These are phyloP conservation scores for Suillus occidentalis DNA, from an alignment of 768 basidiomycete genomes.

Conservation along the genomic window DNA sequence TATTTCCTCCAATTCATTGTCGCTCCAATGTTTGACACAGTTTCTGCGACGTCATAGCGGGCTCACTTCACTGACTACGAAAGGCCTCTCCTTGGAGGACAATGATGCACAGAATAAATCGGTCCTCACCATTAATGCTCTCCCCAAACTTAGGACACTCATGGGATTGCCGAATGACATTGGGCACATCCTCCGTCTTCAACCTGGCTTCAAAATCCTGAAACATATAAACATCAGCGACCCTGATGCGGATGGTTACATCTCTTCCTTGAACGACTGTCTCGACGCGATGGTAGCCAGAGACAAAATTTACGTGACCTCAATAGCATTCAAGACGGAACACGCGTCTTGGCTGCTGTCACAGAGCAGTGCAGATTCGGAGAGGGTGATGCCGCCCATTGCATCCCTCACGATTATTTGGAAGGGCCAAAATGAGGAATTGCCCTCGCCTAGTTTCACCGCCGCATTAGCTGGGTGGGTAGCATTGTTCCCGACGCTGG, in stretches of 20 bases:
- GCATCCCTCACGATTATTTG: background rate
- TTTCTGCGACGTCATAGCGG: constrained; percentile 3
- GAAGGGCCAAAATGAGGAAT: constrained; percentile 1
- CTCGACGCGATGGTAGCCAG: constrained; percentile 2
- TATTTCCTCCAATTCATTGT: constrained; percentile 2
- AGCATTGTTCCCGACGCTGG: background rate
- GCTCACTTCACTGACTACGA: constrained; percentile 1
- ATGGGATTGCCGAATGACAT: constrained; percentile 2
- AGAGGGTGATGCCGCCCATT: background rate
- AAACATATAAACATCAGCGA: background rate
- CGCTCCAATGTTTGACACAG: background rate
- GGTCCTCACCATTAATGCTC: background rate
- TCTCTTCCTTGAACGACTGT: constrained; percentile 1
- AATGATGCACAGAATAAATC: background rate
- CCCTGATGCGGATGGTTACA: constrained; percentile 5
- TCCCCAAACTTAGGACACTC: constrained; percentile 1
- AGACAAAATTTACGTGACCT: constrained; percentile 2
- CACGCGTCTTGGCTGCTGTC: constrained; percentile 5
- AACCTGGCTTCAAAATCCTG: background rate
- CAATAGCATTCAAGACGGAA: constrained; percentile 2
- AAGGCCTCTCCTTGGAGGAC: background rate
- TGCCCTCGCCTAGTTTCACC: background rate
- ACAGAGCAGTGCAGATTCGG: background rate
- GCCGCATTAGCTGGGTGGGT: constrained; percentile 1
- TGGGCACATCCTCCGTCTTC: constrained; percentile 1